A percentile compares a stretch with the other conserved stretches of the same genome.
These are phyloP conservation scores for Pseudozyma sp. DNA, from an alignment of 1,284 basidiomycete genomes.

Conservation along the genomic window DNA sequence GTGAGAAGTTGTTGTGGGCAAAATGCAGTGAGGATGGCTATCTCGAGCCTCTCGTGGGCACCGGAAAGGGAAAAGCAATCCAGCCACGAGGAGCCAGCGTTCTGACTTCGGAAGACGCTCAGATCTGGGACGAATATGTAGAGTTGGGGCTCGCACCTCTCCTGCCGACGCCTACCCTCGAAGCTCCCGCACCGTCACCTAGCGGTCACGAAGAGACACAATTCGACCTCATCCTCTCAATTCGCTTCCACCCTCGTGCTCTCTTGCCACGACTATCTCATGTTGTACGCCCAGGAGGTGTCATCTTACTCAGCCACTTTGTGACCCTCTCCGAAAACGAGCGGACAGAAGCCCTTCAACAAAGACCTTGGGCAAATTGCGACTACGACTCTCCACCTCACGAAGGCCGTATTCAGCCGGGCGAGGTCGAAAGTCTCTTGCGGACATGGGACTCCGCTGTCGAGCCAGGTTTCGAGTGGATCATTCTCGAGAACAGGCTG, in stretches of 20 bases:
- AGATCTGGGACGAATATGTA: constrained; percentile 7
- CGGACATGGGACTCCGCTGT: constrained; percentile 13
- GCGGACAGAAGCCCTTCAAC: not conserved
- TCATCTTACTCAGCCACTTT: constrained; percentile 46
- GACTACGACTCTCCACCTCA: constrained; percentile 40
- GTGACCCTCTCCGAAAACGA: constrained; percentile 23
- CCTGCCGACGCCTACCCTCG: not conserved
- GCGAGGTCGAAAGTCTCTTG: constrained; percentile 28
- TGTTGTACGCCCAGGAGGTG: constrained; percentile 22
- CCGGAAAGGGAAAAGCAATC: constrained; percentile 36
- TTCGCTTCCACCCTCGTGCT: constrained; percentile 42
- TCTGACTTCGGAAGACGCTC: not conserved
- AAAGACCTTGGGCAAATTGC: constrained; percentile 10
- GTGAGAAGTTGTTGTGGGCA: constrained; percentile 39
- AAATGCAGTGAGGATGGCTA: constrained; percentile 28
- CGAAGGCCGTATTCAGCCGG: constrained; percentile 36
- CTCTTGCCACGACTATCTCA: constrained; percentile 17
- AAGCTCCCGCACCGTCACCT: not conserved
- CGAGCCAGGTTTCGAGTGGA: constrained; percentile 13
- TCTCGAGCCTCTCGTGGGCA: constrained; percentile 31
- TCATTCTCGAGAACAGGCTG: constrained; percentile 13
- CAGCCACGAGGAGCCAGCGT: not conserved
- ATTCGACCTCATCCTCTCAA: constrained; percentile 36
- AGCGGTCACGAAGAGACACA: not conserved
- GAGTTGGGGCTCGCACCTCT: constrained; percentile 17